Evolutionary conservation across 805 yeast genomes (phyloP).

Genomic region (Ogataea trehaloabstinens): DNA sequence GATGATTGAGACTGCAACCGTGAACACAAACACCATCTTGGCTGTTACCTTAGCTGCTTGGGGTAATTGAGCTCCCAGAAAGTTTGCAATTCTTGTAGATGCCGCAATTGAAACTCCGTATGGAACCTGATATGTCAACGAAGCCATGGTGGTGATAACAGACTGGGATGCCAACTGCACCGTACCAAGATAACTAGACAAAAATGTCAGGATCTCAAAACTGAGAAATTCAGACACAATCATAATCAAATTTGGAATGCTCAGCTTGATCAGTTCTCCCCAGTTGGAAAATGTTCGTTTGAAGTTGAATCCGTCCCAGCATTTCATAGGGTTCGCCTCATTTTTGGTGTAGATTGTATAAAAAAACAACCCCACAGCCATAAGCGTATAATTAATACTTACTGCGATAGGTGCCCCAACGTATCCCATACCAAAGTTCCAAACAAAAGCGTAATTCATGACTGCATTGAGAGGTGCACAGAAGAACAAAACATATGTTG

Average conservation of each 20-base stretch:
- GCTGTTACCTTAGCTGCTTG: constrained; percentile 29
- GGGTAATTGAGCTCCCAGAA: constrained; percentile 55
- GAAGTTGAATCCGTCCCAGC: constrained; percentile 35
- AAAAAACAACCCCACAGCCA: constrained; percentile 55
- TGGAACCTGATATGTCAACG: constrained; percentile 69
- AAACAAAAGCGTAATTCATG: constrained; percentile 66
- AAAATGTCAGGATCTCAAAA: constrained; percentile 68
- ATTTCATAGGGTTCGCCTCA: constrained; percentile 32
- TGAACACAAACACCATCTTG: constrained; percentile 26
- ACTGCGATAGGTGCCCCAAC: constrained; percentile 78
- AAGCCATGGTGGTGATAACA: constrained; percentile 65
- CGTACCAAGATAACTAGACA: constrained; percentile 64
- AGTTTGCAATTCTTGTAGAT: constrained; percentile 75
- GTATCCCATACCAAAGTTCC: constrained; percentile 66
- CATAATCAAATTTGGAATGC: constrained; percentile 74
- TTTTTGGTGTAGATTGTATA: constrained; percentile 48
- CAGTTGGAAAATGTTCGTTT: constrained; percentile 50
- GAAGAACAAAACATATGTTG: constrained; percentile 63
- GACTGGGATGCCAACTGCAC: constrained; percentile 70
- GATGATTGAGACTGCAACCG: constrained; percentile 21
- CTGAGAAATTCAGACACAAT: constrained; percentile 79
- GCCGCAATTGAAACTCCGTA: constrained; percentile 75
- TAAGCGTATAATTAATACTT: constrained; percentile 65
- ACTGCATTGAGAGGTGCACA: constrained; percentile 76
- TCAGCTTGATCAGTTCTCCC: constrained; percentile 59